Conservation (phyloP, 371 early-diverging fungal species). For the Globomyces sp. region DNA sequence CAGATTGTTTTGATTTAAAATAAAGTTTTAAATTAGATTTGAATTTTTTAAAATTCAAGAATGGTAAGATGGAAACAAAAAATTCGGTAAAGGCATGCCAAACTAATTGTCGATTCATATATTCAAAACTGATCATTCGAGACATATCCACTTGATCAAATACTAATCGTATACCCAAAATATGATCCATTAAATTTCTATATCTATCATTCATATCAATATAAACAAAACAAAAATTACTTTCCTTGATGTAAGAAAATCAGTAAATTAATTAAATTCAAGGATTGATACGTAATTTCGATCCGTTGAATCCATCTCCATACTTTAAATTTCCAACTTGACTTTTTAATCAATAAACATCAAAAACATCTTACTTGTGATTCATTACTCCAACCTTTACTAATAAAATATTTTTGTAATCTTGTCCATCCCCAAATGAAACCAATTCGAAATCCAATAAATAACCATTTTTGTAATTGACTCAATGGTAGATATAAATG, state of each 20-base stretch:
- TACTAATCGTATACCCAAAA: conserved; percentile 78
- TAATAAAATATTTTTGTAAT: conserved; percentile 57
- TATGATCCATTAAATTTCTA: conserved; percentile 68
- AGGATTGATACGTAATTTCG: conserved; percentile 64
- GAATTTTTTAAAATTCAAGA: conserved; percentile 75
- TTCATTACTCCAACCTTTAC: conserved; percentile 77
- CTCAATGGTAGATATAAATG: background rate
- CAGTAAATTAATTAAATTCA: conserved; percentile 74
- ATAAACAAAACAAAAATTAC: conserved; percentile 46
- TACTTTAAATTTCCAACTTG: conserved; percentile 46
- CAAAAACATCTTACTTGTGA: conserved; percentile 28
- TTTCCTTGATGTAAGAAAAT: conserved; percentile 80
- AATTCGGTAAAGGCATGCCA: conserved; percentile 89
- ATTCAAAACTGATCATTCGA: conserved; percentile 85
- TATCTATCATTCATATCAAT: no score
- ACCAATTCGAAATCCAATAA: conserved; percentile 63
- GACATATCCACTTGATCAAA: conserved; percentile 72
- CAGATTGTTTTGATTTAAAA: conserved; percentile 7
- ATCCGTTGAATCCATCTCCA: conserved; percentile 66
- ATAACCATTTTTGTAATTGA: conserved; percentile 56
- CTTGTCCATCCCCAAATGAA: conserved; percentile 75
- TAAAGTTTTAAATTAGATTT: conserved; percentile 45
- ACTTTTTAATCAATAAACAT: background rate
- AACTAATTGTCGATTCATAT: conserved; percentile 77
- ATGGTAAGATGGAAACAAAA: conserved; percentile 79